Conservation (phyloP, 176 grass and related monocot species). For the Hordeum vulgare region DNA sequence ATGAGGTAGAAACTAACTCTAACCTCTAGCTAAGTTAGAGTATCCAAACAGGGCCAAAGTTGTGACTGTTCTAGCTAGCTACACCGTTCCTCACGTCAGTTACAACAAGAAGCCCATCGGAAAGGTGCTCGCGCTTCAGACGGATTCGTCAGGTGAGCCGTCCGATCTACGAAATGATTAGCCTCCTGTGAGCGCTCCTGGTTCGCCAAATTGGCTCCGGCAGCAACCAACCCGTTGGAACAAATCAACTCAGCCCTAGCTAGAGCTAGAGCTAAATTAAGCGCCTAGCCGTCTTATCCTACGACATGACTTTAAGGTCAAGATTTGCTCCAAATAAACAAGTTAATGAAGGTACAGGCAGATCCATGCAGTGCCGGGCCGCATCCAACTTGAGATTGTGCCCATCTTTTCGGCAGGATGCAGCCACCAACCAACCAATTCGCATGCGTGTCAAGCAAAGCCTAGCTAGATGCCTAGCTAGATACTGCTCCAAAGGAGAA, state of each 20-base stretch:
- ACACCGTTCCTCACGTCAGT: not conserved
- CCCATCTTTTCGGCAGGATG: not conserved
- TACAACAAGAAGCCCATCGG: no score
- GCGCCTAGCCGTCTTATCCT: not conserved
- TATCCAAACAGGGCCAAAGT: no score
- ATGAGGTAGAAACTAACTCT: no score
- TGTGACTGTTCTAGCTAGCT: not conserved
- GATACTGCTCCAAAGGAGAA: not conserved
- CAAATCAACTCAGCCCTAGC: not conserved
- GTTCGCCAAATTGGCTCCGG: not conserved
- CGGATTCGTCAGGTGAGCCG: not conserved
- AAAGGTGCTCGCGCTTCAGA: no score
- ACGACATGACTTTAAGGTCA: not conserved
- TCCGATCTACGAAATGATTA: not conserved
- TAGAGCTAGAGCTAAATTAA: not conserved
- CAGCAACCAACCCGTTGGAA: not conserved
- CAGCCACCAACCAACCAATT: not conserved
- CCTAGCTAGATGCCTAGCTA: not conserved
- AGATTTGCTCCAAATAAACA: not conserved
- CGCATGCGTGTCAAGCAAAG: not conserved
- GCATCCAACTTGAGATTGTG: not conserved
- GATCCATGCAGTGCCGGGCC: not conserved
- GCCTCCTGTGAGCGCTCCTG: not conserved
- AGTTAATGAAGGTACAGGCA: not conserved
- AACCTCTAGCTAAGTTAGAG: no score